phyloP scores from a whole-genome alignment of 495 filamentous ascomycete genomes.

The Evernia prunastri region DNA sequence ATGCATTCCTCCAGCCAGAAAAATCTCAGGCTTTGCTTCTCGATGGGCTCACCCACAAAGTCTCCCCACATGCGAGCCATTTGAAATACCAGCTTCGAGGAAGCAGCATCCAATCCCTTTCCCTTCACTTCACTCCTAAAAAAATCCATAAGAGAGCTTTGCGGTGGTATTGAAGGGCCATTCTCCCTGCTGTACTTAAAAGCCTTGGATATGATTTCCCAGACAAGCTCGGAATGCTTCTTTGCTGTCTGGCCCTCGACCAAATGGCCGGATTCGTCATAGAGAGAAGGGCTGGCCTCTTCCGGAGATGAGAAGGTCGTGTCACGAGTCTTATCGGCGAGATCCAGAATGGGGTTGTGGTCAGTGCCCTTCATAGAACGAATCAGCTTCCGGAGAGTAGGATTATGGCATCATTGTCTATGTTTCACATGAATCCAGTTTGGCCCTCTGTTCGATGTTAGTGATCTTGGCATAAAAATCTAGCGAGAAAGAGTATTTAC shows the following conservation, averaged over 20 bases:
- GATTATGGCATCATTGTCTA: background rate
- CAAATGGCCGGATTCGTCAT: conserved; percentile 56
- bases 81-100: conserved; percentile 52
- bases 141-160: conserved; percentile 71
- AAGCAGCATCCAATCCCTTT: conserved; percentile 45
- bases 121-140: conserved; percentile 55
- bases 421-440: conserved; percentile 28
- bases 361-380: conserved; percentile 48
- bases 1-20: conserved; percentile 95
- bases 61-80: conserved; percentile 76
- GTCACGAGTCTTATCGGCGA: conserved; percentile 65
- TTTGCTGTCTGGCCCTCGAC: conserved; percentile 48
- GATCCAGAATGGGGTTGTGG: conserved; percentile 74
- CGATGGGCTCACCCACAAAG: conserved; percentile 74
- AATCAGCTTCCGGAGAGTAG: background rate
- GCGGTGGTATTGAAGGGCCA: conserved; percentile 54
- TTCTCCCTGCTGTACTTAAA: conserved; percentile 72
- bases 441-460: conserved; percentile 26
- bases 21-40: conserved; percentile 78
- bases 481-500: conserved; percentile 34
- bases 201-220: conserved; percentile 71
- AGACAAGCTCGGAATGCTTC: conserved; percentile 57
- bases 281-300: conserved; percentile 50
- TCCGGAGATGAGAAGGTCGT: conserved; percentile 46
- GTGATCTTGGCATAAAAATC: background rate